Percentiles rank a stretch among this genome's conserved stretches.
Conservation (phyloP, 345 rosid genomes). For the Sapria himalayana region DNA sequence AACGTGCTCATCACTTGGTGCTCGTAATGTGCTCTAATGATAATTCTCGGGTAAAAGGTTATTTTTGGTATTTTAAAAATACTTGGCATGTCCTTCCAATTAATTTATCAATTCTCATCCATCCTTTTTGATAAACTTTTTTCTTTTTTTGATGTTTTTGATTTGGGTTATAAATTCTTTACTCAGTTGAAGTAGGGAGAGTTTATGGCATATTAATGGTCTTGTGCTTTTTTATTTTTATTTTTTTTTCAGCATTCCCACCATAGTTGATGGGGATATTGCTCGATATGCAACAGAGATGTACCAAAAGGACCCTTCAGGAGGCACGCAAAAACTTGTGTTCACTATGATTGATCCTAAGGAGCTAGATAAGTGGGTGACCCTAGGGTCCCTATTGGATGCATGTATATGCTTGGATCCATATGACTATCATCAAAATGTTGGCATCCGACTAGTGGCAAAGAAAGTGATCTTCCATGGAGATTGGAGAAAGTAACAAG, state of each 20-base stretch:
- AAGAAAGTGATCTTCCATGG: slow-evolving; percentile 31
- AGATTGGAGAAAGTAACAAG: slow-evolving; percentile 1
- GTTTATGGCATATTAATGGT: no score
- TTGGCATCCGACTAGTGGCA: slow-evolving; percentile 56
- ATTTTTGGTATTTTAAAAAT: no score
- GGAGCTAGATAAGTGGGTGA: slow-evolving; percentile 30
- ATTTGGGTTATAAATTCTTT: no score
- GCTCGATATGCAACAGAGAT: slow-evolving; percentile 39
- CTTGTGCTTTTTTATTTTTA: not conserved
- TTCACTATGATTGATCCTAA: slow-evolving; percentile 21
- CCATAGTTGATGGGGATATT: slow-evolving; percentile 16
- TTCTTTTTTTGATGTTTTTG: no score
- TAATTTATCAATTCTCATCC: no score
- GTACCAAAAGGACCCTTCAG: slow-evolving; percentile 36
- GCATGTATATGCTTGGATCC: slow-evolving; percentile 44
- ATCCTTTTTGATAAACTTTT: no score
- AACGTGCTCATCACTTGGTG: no score
- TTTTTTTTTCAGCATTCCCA: slow-evolving; percentile 35
- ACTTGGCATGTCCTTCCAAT: no score
- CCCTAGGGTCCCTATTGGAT: slow-evolving; percentile 29
- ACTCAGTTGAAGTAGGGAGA: no score
- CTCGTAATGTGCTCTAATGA: no score
- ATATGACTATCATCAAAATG: slow-evolving; percentile 49
- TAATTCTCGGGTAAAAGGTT: no score
- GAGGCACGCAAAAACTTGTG: slow-evolving; percentile 26